Evolutionary conservation across 1,284 basidiomycete genomes (phyloP).

Genomic region (Meripilus lineatus): DNA sequence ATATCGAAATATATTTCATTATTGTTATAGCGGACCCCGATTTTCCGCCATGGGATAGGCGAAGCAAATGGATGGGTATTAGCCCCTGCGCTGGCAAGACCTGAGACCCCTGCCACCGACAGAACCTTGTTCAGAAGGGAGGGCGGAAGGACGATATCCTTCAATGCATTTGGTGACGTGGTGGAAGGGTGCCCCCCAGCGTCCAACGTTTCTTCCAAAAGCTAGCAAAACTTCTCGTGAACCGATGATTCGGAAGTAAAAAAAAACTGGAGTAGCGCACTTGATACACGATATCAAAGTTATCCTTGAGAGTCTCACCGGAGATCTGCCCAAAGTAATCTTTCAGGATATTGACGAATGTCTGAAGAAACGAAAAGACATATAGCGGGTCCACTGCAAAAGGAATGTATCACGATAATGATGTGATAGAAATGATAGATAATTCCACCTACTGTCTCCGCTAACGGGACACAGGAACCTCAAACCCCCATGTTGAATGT

Average conservation of each 20-base stretch:
- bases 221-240: constrained; percentile 36
- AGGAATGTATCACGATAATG: background rate
- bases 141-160: constrained; percentile 89
- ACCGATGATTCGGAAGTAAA: background rate
- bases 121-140: constrained; percentile 76
- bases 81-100: constrained; percentile 31
- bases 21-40: constrained; percentile 79
- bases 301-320: constrained; percentile 78
- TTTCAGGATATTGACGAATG: constrained; percentile 77
- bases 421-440: constrained; percentile 6
- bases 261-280: constrained; percentile 33
- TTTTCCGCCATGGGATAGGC: constrained; percentile 91
- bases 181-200: constrained; percentile 89
- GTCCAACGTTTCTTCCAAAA: constrained; percentile 94
- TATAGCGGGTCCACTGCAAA: constrained; percentile 80
- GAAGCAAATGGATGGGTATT: constrained; percentile 77
- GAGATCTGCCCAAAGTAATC: constrained; percentile 84
- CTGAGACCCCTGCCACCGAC: constrained; percentile 48
- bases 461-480: constrained; percentile 79
- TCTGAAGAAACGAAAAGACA: constrained; percentile 84
- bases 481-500: constrained; percentile 74
- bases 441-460: constrained; percentile 63
- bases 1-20: constrained; percentile 97
- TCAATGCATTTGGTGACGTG: constrained; percentile 87
- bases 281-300: constrained; percentile 96